These are phyloP conservation scores for Eucalyptus pauciflora DNA, from an alignment of 345 rosid species.

Conservation along the genomic window DNA sequence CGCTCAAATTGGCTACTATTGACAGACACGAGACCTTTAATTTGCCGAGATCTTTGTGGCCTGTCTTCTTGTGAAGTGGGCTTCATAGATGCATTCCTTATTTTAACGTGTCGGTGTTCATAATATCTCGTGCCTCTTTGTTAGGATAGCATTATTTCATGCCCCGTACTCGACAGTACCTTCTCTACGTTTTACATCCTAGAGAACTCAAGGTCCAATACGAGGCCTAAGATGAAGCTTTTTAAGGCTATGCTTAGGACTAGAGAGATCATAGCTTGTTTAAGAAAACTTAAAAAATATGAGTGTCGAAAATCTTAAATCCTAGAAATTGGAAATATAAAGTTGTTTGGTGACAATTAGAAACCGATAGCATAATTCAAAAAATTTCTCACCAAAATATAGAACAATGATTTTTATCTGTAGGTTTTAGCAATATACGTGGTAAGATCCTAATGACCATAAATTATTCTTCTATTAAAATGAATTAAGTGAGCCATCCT, in stretches of 20 bases:
- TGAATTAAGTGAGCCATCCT: background rate
- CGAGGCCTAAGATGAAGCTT: no score
- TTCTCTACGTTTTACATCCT: no score
- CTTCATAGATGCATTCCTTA: accelerated
- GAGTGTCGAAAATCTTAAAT: no score
- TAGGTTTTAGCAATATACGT: background rate
- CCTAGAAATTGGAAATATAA: background rate
- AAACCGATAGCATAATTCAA: background rate
- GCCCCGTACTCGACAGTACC: no score
- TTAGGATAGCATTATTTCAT: accelerated
- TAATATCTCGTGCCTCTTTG: no score
- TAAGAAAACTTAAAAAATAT: background rate
- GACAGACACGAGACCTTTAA: background rate
- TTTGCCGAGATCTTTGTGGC: background rate
- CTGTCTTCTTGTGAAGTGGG: no score
- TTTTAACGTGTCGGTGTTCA: accelerated
- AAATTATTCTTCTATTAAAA: background rate
- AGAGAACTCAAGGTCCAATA: no score
- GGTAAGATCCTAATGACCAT: background rate
- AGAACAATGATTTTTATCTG: background rate
- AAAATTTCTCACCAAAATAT: no score
- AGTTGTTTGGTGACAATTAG: background rate
- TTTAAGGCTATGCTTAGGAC: no score
- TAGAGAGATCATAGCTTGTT: background rate
- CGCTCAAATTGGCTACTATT: background rate